Evolutionary conservation across 441 rosid species (phyloP), one percentile per base, ranked within the genome.

Genomic region (Dalechampia spathulata): DNA sequence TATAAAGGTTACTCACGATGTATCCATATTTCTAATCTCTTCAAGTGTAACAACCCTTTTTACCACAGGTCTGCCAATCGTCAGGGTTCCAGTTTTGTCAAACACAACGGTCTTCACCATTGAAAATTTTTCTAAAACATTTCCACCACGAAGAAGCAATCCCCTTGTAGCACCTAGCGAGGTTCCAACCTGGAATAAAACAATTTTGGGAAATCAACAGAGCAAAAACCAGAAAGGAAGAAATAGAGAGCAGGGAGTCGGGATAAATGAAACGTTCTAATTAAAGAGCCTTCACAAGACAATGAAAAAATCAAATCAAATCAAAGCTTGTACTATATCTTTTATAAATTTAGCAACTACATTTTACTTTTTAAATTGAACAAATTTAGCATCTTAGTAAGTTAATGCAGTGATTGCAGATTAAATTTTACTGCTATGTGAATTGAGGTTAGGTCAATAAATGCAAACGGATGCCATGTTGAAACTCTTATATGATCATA

Each of bases 101-200:
- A 92, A 85, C 67, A 92, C 92, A 69, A 92, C 52, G 26, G 90
- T 69, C 55, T 85, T 79, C 67, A 89, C 92, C 63, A 68, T 64
- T 17, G 99, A 76, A 66, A 92, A 86, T 72, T 86, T 86, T 79
- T 89, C 99, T 64, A 92, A 76, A 62, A 85, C 73, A 77, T 65
- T 76, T 72, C 96, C 99, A 63, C 97, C 96, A 37, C 96, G 96
- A 67, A 92, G 76, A 72, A 89, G 96, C 70, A 89, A 71, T 58
- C 99, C 99, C 74, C 72, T 83, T 71, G 86, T 89, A 60, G 97
- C 99, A 71, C 99, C 99, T 46, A 86, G 49, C 57, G 99, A 92
- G 36, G 95, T 92, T 68, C 99, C 99, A 55, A 92, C 88, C 96
- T 87, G 63, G 40, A 64, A 58, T 36, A 34, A 34, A 21, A 17